Base-by-base conservation (phyloP, 331 rosid genomes). In the Dryas integrifolia region DNA sequence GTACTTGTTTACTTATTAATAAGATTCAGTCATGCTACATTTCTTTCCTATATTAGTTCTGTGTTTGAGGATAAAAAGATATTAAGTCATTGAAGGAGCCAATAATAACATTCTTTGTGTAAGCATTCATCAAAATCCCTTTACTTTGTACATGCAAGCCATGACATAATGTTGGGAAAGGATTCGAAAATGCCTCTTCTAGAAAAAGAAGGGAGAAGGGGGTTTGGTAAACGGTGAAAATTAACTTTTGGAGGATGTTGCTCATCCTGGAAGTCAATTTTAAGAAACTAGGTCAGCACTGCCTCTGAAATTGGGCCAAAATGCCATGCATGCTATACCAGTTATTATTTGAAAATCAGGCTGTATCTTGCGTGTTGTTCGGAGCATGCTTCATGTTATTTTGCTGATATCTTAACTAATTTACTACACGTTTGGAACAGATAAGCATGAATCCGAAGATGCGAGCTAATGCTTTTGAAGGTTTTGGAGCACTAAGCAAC, bases 401-500 rank as follows among this genome's bases (percentile, higher is more conserved):
- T 14, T 52, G 53, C 50, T 50, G 16, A 60, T 0, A 14, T 41
- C 40, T 63, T 58, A 44, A 65, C 58, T 70, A 48, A 41, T n/a
- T 45, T 46, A 57, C 63, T 52, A 66, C 39, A 78, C 73, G 11
- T 79, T 58, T 67, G 79, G 21, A 65, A 72, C 88, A 93, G 98
- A 79, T 86, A 72, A 83, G 91, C 83, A 69, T 84, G 91, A 81
- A 89, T 62, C 66, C 83, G n/a, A 87, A 82, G 82, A 94, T 94
- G 94, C 90, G 97, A 70, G 92, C 95, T 78, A 85, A 83, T 85
- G 96, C 98, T 67, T 91, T 89, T 78, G 91, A 95, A 38, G 98
- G 91, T 72, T 91, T 94, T 87, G 98, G 98, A 77, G 89, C 82
- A 46, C 89, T 94, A 50, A 85, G 95, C 85, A 88, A 67, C 68